Base-by-base conservation (phyloP, 306 rosid genomes). In the Citrullus mucosospermus region DNA sequence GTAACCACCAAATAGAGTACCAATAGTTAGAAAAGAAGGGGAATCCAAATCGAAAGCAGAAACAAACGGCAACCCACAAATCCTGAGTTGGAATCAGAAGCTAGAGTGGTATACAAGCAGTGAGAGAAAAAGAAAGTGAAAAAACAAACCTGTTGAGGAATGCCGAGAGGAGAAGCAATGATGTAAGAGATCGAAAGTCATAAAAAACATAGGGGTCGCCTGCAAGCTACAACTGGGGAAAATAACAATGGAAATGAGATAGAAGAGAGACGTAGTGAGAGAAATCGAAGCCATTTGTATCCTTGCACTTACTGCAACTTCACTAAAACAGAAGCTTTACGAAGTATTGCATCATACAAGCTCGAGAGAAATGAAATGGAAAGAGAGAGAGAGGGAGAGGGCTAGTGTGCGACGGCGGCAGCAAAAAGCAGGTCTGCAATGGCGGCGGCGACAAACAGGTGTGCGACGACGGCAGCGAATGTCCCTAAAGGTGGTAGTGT, bases 121-220 rank as follows among this genome's bases (percentile, higher is more conserved):
- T 63, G 44, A 63, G 9, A 63, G 12, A 32, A 38, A 68, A 68
- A 41, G 3, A 68, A 41, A 62, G n/a, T 16, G n/a, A 7, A 34
- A 13, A 63, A 13, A 32, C 68, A 50, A 80, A 92, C 97, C 97
- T 51, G 83, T 81, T 94, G 98, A 75, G 92, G 85, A 81, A 90
- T 85, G 25, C 98, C 96, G 6, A 94, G 92, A 11, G 97, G 97
- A 22, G 96, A 88, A 69, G 65, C 90, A 16, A 95, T 89, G 84
- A 83, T 80, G 85, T 89, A 92, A 9, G 95, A 80, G 44, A 92
- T n/a, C 53, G 90, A 46, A 92, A 84, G 12, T 90, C 97, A 63
- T 22, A 77, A 80, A 22, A 88, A 56, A 88, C 79, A 10, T 41
- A 63, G 14, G 96, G 96, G 84, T 94, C 96, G 1, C 87, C 93